Conservation (phyloP, 148 eudicot species). For the Rheum nobile region DNA sequence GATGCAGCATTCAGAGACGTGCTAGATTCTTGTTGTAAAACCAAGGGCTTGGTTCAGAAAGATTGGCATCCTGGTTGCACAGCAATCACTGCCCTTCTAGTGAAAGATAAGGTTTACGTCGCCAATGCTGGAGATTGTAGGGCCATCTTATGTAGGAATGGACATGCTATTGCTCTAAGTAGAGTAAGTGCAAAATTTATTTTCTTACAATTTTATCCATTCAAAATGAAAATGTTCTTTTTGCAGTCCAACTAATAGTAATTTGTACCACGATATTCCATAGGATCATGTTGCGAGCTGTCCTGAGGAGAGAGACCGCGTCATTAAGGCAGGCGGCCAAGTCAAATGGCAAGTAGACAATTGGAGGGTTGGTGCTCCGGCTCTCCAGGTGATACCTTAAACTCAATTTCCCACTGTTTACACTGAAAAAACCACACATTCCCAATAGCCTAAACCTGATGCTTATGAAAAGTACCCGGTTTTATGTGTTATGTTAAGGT, state of each 20-base stretch:
- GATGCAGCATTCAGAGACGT: slow-evolving; percentile 67
- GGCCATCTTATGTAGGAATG: slow-evolving; percentile 68
- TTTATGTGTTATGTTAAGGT: slow-evolving; percentile 28
- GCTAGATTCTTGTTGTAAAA: slow-evolving; percentile 38
- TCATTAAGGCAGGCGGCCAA: slow-evolving; percentile 52
- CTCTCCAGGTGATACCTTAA: slow-evolving; percentile 60
- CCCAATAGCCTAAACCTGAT: not conserved
- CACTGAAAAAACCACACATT: not conserved
- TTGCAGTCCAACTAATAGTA: not conserved
- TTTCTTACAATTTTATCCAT: not conserved
- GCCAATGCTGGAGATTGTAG: slow-evolving; percentile 98
- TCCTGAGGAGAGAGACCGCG: slow-evolving; percentile 71
- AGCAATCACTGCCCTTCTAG: slow-evolving; percentile 66
- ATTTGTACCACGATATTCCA: not conserved
- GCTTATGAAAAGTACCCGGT: not conserved
- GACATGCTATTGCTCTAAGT: slow-evolving; percentile 56
- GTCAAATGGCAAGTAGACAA: slow-evolving; percentile 89
- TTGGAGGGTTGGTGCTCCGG: slow-evolving; percentile 95
- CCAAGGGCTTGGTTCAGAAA: slow-evolving; percentile 48
- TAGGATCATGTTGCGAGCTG: slow-evolving; percentile 94
- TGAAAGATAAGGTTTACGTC: slow-evolving; percentile 53
- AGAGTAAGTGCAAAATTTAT: slow-evolving; percentile 37
- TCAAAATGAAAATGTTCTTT: not conserved
- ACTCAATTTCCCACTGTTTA: not conserved
- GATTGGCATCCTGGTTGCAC: slow-evolving; percentile 98